Conservation (phyloP, 345 rosid genomes). For the Firmiana major region DNA sequence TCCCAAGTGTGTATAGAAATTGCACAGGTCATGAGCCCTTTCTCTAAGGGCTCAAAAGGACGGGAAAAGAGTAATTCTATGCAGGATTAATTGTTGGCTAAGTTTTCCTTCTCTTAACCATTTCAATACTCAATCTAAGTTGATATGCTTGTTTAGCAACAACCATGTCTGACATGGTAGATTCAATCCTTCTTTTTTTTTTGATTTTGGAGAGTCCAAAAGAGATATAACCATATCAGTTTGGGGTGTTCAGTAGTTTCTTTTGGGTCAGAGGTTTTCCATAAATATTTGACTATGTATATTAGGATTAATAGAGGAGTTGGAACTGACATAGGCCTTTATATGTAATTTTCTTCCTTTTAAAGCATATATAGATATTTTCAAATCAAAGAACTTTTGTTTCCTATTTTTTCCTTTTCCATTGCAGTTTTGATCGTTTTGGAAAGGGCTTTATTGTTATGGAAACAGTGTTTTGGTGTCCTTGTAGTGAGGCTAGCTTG, state of each 20-base stretch:
- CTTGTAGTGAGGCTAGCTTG: background rate
- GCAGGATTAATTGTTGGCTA: background rate
- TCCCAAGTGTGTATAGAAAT: background rate
- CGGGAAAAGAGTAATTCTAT: background rate
- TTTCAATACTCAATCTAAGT: background rate
- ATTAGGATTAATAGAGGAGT: background rate
- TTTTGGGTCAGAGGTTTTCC: background rate
- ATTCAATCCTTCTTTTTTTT: background rate
- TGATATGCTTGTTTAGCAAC: background rate
- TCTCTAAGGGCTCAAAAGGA: background rate
- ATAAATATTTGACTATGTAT: background rate
- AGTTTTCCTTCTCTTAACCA: background rate
- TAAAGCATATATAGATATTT: background rate
- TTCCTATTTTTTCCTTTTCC: background rate
- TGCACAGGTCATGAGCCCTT: background rate
- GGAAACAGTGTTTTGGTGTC: background rate
- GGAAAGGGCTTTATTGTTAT: background rate
- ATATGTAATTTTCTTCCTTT: background rate
- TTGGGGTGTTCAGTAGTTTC: background rate
- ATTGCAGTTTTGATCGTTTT: background rate
- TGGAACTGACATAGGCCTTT: background rate
- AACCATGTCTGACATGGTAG: background rate
- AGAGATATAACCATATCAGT: background rate
- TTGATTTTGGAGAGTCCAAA: background rate
- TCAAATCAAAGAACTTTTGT: background rate